Base-by-base conservation (phyloP, 352 stramenopile species). In the Peronospora farinosa region DNA sequence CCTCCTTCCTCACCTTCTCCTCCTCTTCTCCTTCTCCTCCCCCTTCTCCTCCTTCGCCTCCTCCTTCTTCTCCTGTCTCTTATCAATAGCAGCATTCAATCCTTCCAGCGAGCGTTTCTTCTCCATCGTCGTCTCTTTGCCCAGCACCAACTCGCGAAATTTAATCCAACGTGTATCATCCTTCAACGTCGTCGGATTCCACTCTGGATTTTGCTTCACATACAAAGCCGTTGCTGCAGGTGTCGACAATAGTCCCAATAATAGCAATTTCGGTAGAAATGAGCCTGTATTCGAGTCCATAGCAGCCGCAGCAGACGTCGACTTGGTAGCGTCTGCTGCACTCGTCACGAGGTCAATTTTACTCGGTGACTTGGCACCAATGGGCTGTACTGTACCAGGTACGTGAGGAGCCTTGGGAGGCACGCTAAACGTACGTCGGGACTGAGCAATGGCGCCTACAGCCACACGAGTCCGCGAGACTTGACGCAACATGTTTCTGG, bases 71-170 rank as follows among this genome's bases (percentile, higher is more conserved):
- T 54, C 42, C 33, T 78, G 46, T 1, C 37, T 68, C 59, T 82
- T 84, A 13, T 37, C 52, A 46, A 84, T 84, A 33, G 61, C 40
- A 28, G 51, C 57, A 45, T 73, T 82, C 11, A 86, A 56, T 44
- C 84, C 65, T 33, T 84, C 74, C 5, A 61, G 58, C 23, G 63
- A 66, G 45, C 63, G 59, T 21, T 54, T 59, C 33, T 50, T 54
- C 8, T 50, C 47, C 41, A 44, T 23, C 17, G 47, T 13, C 38
- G 40, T 41, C 9, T 61, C 66, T 39, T 69, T 59, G 21, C 65
- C 70, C 38, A 91, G 71, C 54, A 86, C 75, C 32, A 88, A 50
- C 53, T 86, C 73, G 17, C 80, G 80, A 65, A 91, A 88, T 55
- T 78, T 73, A 45, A 84, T 60, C 74, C 78, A 91, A 23, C 74